Percentiles rank a stretch among this genome's conserved stretches.
Conservation (phyloP, 2,329 filamentous ascomycete species). For the Penicillium sp. region DNA sequence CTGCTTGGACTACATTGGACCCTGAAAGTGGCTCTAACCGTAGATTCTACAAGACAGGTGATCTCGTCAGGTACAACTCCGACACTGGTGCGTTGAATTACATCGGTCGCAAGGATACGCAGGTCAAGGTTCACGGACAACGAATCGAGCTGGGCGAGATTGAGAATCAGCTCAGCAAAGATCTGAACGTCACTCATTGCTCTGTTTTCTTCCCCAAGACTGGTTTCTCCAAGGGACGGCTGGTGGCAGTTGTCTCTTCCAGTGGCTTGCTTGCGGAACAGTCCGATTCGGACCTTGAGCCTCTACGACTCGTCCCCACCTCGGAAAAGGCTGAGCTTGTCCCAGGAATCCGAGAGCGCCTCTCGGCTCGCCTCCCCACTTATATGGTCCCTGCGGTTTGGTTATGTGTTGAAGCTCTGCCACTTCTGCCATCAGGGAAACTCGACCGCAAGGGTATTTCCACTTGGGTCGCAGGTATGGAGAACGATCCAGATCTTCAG, state of each 20-base stretch:
- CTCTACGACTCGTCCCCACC: conserved; percentile 28
- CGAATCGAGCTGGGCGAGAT: conserved; percentile 61
- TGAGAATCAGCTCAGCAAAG: conserved; percentile 41
- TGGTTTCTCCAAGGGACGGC: conserved; percentile 34
- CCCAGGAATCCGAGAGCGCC: conserved; percentile 29
- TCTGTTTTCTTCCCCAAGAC: conserved; percentile 38
- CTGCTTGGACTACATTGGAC: conserved; percentile 52
- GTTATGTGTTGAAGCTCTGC: conserved; percentile 47
- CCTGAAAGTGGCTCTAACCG: conserved; percentile 19
- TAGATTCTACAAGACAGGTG: conserved; percentile 45
- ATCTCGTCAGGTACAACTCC: conserved; percentile 41
- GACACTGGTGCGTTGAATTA: conserved; percentile 39
- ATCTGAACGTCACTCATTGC: conserved; percentile 36
- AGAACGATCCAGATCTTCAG: conserved; percentile 28
- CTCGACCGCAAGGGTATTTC: conserved; percentile 44
- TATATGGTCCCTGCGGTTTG: conserved; percentile 52
- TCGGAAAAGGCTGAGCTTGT: conserved; percentile 24
- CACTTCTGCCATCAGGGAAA: conserved; percentile 49
- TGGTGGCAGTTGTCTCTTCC: conserved; percentile 37
- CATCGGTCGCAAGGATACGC: conserved; percentile 64
- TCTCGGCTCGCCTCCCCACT: conserved; percentile 41
- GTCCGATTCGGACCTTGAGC: conserved; percentile 17
- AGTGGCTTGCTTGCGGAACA: conserved; percentile 22
- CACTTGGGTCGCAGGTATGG: conserved; percentile 35
- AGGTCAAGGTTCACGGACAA: conserved; percentile 67